phyloP scores from a whole-genome alignment of 2,329 filamentous ascomycete species.

The Alternaria atra region DNA sequence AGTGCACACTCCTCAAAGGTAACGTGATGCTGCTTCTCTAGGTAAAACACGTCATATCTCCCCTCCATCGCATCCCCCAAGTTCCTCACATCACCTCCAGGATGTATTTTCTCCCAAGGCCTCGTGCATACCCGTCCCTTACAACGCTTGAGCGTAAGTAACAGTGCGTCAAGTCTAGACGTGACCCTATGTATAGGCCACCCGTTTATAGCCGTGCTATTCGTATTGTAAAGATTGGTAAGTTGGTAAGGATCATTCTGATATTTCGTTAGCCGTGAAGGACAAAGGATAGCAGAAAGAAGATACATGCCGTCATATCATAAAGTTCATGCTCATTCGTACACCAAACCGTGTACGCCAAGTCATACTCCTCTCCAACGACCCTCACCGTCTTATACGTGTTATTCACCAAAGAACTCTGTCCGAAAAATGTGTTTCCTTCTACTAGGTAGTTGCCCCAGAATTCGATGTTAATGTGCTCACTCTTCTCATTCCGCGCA shows the following conservation, averaged over 20 bases:
- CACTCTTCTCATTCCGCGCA: constrained; percentile 27
- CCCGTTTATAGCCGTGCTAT: constrained; percentile 5
- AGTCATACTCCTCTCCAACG: constrained; percentile 63
- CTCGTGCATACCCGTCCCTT: constrained; percentile 62
- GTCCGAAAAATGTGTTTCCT: constrained; percentile 24
- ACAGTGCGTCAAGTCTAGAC: constrained; percentile 61
- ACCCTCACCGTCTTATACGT: constrained; percentile 70
- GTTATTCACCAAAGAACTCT: constrained; percentile 52
- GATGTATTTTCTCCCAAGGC: constrained; percentile 68
- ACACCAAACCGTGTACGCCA: constrained; percentile 76
- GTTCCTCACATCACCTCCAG: constrained; percentile 60
- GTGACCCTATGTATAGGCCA: constrained; percentile 21
- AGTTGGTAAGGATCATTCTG: constrained; percentile 46
- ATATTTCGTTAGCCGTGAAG: neutral
- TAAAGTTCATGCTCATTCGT: constrained; percentile 74
- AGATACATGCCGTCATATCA: constrained; percentile 61
- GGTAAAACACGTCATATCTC: constrained; percentile 64
- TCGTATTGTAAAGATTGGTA: constrained; percentile 43
- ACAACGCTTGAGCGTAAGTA: constrained; percentile 70
- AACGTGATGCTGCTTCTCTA: constrained; percentile 59
- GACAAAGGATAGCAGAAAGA: neutral
- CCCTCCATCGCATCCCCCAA: constrained; percentile 61
- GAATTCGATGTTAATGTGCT: constrained; percentile 54
- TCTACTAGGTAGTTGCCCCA: constrained; percentile 50
- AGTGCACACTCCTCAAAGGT: constrained; percentile 63